Conservation (phyloP, 1,284 basidiomycete species). For the Termitomyces sp. region DNA sequence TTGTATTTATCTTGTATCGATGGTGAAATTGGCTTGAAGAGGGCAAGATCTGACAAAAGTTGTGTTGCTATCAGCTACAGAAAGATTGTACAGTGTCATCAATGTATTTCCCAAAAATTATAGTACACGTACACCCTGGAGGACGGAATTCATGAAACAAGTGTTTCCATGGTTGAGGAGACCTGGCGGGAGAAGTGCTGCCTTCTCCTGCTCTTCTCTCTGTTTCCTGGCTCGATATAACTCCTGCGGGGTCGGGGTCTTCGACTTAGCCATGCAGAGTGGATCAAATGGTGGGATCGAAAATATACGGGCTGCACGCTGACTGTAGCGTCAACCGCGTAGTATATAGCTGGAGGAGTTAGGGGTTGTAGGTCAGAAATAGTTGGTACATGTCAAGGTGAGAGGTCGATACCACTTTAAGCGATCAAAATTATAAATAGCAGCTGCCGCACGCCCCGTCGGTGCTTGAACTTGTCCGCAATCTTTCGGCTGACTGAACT, state of each 20-base stretch:
- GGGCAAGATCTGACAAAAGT: constrained; percentile 54
- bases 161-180: constrained; percentile 87
- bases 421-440: constrained; percentile 16
- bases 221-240: constrained; percentile 51
- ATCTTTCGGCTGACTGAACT: not conserved
- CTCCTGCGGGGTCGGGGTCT: constrained; percentile 58
- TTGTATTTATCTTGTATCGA: constrained; percentile 33
- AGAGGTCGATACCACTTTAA: not conserved
- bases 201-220: constrained; percentile 56
- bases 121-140: constrained; percentile 54
- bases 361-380: constrained; percentile 6
- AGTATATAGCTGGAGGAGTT: not conserved
- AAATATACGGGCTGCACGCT: not conserved
- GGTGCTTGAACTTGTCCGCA: not conserved
- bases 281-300: not conserved
- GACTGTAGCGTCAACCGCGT: not conserved
- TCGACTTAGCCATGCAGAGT: constrained; percentile 50
- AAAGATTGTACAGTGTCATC: constrained; percentile 1
- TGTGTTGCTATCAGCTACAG: constrained; percentile 61
- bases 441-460: not conserved
- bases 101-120: not conserved
- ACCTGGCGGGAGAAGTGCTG: constrained; percentile 64
- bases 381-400: constrained; percentile 5
- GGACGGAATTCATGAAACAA: constrained; percentile 89
- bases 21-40: constrained; percentile 44